Conservation (phyloP, 2,329 filamentous ascomycete genomes). For the Monilinia polystroma region DNA sequence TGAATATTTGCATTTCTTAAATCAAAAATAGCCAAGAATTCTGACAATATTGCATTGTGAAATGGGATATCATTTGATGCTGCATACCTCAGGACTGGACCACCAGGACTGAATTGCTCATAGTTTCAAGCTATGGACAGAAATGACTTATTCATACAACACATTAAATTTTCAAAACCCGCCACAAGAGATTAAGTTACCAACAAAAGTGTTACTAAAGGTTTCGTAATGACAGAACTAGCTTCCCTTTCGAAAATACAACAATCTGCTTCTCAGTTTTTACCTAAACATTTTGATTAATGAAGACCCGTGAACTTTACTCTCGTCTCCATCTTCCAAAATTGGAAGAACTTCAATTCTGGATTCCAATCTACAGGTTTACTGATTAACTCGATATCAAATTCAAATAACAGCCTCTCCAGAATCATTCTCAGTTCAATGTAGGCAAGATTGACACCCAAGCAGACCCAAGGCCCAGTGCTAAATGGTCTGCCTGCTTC, state of each 20-base stretch:
- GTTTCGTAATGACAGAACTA: background rate
- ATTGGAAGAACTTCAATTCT: constrained; percentile 8
- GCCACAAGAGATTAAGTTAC: no score
- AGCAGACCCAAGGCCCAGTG: constrained; percentile 2
- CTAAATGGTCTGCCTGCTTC: constrained; percentile 10
- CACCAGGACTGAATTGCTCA: no score
- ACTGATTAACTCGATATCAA: background rate
- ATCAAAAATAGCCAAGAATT: no score
- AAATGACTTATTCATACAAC: no score
- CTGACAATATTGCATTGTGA: no score
- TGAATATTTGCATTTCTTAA: no score
- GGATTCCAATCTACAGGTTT: constrained; percentile 10
- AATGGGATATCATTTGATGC: no score
- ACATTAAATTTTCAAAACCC: no score
- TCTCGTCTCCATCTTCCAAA: constrained; percentile 7
- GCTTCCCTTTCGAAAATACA: background rate
- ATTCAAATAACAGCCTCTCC: constrained; percentile 2
- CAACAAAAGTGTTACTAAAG: background rate
- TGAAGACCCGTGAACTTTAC: constrained; percentile 16
- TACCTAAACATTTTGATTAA: background rate
- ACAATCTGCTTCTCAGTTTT: background rate
- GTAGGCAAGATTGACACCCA: constrained; percentile 16
- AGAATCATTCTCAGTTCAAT: constrained; percentile 13
- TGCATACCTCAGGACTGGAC: no score
- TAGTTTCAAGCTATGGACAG: no score